These are phyloP conservation scores for Clarkia xantiana DNA, from an alignment of 345 rosid species.

Conservation along the genomic window DNA sequence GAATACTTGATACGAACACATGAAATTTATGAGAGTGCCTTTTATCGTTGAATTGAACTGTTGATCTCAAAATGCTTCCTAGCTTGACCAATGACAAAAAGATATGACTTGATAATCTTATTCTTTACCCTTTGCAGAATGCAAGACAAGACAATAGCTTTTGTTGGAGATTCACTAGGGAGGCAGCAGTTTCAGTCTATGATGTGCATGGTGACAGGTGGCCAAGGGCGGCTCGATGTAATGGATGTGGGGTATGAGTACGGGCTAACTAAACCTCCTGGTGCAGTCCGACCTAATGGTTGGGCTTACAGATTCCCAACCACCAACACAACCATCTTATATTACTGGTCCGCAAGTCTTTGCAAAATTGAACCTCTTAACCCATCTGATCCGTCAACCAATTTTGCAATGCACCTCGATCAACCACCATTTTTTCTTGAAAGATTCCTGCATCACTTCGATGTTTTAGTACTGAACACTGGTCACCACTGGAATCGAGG, in stretches of 20 bases:
- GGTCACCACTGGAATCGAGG: conserved; percentile 49
- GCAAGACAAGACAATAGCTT: conserved; percentile 39
- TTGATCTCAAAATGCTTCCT: not conserved
- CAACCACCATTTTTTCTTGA: conserved; percentile 33
- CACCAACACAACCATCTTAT: conserved; percentile 43
- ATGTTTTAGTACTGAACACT: conserved; percentile 38
- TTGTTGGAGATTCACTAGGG: conserved; percentile 46
- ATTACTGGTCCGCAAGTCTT: conserved; percentile 45
- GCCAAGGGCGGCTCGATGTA: conserved; percentile 26
- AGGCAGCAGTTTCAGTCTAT: conserved; percentile 48
- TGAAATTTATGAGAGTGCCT: no score
- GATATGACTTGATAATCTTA: not conserved
- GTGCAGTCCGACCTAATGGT: conserved; percentile 33
- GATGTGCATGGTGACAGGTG: conserved; percentile 47
- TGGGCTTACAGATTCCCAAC: conserved; percentile 40
- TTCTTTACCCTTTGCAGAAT: conserved; percentile 19
- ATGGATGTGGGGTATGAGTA: conserved; percentile 33
- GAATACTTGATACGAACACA: no score
- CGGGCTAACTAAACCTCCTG: conserved; percentile 23
- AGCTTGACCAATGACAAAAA: not conserved
- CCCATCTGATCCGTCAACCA: conserved; percentile 14
- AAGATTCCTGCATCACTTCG: conserved; percentile 15
- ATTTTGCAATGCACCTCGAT: conserved; percentile 46
- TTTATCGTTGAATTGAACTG: not conserved
- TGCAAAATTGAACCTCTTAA: conserved; percentile 30